phyloP scores from a whole-genome alignment of 1,139 yeast species.

The Protomyces lactucae-debilis region DNA sequence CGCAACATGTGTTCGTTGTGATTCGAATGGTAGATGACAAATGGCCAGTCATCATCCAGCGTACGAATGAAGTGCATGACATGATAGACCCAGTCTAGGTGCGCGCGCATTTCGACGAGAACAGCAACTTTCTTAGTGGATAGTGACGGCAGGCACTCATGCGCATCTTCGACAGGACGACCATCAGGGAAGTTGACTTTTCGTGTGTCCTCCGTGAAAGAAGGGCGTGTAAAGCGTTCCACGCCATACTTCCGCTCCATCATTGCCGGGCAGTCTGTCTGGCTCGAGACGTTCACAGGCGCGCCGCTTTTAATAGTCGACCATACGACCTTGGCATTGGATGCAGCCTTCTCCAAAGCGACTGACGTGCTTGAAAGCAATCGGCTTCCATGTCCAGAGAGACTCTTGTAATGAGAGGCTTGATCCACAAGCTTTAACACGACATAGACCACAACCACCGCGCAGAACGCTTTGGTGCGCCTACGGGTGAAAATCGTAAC shows the following conservation, averaged over 20 bases:
- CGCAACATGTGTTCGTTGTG: conserved; percentile 4
- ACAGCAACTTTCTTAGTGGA: conserved; percentile 6
- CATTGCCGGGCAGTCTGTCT: background rate
- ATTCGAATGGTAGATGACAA: conserved; percentile 10
- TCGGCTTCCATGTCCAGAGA: too few species aligned
- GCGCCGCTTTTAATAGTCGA: too few species aligned
- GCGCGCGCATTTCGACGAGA: conserved; percentile 4
- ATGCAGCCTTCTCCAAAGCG: too few species aligned
- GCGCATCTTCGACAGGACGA: background rate
- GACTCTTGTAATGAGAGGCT: too few species aligned
- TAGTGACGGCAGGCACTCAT: background rate
- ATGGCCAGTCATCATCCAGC: conserved; percentile 18
- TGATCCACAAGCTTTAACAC: background rate
- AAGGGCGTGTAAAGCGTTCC: background rate
- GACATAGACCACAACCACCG: background rate
- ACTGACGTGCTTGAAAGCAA: too few species aligned
- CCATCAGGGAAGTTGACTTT: background rate
- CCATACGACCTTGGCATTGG: too few species aligned
- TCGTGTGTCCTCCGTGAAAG: background rate
- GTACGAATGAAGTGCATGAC: conserved; percentile 5
- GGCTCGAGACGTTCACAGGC: too few species aligned
- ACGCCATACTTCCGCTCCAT: background rate
- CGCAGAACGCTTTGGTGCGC: background rate
- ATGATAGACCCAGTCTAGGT: conserved; percentile 3
- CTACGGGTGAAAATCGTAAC: too few species aligned